Conservation (phyloP, 2,329 filamentous ascomycete genomes). For the Botrytis elliptica region DNA sequence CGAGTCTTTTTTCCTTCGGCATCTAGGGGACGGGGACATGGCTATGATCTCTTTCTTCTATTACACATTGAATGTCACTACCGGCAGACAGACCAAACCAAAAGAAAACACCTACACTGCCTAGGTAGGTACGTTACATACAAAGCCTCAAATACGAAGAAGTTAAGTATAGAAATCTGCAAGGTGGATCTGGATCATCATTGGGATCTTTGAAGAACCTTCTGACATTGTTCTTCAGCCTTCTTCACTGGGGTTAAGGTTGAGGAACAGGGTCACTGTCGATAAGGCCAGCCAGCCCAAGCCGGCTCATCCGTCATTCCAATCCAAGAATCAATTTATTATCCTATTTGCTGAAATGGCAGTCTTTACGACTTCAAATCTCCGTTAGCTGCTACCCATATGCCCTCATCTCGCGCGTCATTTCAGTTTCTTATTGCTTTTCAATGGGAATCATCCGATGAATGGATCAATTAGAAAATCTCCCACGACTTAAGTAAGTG, state of each 20-base stretch:
- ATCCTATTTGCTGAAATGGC: not conserved
- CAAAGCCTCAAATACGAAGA: not conserved
- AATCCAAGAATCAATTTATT: not conserved
- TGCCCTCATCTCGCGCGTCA: not conserved
- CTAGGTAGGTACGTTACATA: not conserved
- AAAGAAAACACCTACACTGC: not conserved
- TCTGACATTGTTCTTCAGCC: slow-evolving; percentile 22
- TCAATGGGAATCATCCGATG: not conserved
- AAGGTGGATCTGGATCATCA: slow-evolving; percentile 24
- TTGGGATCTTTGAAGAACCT: slow-evolving; percentile 21
- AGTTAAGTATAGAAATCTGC: slow-evolving; percentile 9
- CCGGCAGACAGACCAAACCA: not conserved
- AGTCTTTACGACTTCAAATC: not conserved
- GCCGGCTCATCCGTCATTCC: not conserved
- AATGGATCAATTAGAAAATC: not conserved
- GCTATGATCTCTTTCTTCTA: not conserved
- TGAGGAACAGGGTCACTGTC: slow-evolving; percentile 1
- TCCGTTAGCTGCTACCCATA: not conserved
- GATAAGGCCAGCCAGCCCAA: slow-evolving; percentile 4
- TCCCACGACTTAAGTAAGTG: slow-evolving; percentile 9
- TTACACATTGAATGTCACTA: not conserved
- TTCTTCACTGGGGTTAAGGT: slow-evolving; percentile 5
- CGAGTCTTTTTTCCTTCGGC: not conserved
- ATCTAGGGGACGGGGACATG: not conserved
- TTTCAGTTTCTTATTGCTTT: slow-evolving; percentile 6